These are phyloP conservation scores for Dacryopinax primogenitus DNA, from an alignment of 768 basidiomycete species.

Conservation along the genomic window DNA sequence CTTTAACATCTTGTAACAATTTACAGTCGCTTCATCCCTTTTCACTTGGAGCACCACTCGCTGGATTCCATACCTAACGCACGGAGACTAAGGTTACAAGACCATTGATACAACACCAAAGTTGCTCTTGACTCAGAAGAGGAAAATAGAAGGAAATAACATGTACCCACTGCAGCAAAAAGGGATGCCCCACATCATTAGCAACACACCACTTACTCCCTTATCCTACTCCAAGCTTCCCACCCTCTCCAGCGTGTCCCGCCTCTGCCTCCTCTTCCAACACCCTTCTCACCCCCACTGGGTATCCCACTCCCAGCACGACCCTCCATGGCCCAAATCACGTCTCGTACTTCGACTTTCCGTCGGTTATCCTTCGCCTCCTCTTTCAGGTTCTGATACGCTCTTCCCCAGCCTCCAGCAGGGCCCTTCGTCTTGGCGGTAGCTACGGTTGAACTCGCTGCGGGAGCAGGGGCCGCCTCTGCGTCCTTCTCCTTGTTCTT, in stretches of 20 bases:
- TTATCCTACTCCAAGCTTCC: background rate
- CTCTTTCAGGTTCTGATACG: slow-evolving; percentile 26
- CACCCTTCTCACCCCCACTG: slow-evolving; percentile 8
- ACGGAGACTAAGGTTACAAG: background rate
- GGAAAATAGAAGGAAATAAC: background rate
- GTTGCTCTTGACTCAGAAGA: background rate
- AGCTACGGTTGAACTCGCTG: slow-evolving; percentile 25
- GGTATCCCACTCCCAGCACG: slow-evolving; percentile 7
- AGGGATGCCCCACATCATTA: background rate
- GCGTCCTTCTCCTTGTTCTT: slow-evolving; percentile 17
- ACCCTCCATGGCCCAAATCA: slow-evolving; percentile 73
- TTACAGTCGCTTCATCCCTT: too few relatives aligned
- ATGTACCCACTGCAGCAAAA: background rate
- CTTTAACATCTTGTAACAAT: too few relatives aligned
- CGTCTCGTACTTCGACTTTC: slow-evolving; percentile 59
- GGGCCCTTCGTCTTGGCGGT: slow-evolving; percentile 1
- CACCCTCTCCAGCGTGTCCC: slow-evolving; percentile 4
- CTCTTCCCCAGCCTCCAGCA: slow-evolving; percentile 10
- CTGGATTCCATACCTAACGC: background rate
- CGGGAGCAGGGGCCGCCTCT: slow-evolving; percentile 21
- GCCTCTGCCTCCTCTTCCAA: slow-evolving; percentile 5
- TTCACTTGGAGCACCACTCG: background rate
- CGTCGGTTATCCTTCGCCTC: slow-evolving; percentile 47
- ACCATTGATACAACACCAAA: slow-evolving; percentile 6
- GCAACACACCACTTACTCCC: background rate